Conservation (phyloP, 1,139 yeast species). For the Geotrichum aggregatum region DNA sequence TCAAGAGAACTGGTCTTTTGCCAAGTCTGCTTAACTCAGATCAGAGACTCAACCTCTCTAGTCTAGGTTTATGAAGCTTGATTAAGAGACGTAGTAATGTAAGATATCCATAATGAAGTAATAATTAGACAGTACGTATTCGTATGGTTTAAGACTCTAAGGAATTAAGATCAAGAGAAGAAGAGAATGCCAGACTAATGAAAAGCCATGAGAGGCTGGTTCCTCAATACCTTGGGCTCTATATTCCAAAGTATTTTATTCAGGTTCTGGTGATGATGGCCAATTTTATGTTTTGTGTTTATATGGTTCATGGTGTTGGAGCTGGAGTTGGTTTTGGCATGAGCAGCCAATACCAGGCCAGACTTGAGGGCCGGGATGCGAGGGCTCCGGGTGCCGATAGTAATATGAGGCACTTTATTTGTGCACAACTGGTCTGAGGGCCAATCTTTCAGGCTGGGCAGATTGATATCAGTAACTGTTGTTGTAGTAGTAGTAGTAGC, state of each 20-base stretch:
- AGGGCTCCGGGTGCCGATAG: conserved; percentile 17
- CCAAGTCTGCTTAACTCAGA: background rate
- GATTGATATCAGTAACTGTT: background rate
- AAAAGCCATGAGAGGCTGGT: conserved; percentile 9
- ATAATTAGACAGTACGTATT: too few species aligned
- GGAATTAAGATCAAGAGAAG: background rate
- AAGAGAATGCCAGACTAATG: background rate
- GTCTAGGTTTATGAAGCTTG: background rate
- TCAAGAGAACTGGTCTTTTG: conserved; percentile 54
- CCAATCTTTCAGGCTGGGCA: background rate
- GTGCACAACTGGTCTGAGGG: conserved; percentile 1
- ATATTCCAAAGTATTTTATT: conserved; percentile 18
- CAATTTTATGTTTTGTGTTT: too few species aligned
- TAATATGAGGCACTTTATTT: conserved; percentile 18
- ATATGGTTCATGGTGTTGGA: too few species aligned
- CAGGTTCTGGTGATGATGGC: too few species aligned
- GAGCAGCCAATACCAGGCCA: conserved; percentile 9
- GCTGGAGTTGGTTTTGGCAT: too few species aligned
- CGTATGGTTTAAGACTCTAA: background rate
- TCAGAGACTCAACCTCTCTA: background rate
- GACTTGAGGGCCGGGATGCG: conserved; percentile 17
- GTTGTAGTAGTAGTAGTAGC: background rate
- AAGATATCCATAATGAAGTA: background rate
- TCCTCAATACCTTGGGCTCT: conserved; percentile 16
- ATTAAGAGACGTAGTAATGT: background rate